Evolutionary conservation across 1,284 basidiomycete genomes (phyloP).

Genomic region (Heterobasidion irregulare): DNA sequence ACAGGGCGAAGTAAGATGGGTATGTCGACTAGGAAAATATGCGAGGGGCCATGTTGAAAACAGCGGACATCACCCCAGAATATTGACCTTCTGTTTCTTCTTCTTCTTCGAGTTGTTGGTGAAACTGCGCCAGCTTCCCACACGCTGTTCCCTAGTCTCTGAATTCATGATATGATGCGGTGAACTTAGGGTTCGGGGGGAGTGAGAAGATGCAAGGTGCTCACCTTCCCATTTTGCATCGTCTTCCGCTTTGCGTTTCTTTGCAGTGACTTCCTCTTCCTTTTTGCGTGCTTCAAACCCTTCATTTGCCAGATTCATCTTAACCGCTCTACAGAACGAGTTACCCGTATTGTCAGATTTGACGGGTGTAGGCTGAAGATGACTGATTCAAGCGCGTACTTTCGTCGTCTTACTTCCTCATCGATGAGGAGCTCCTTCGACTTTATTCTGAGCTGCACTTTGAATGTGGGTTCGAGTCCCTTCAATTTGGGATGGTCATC

Average conservation of each 20-base stretch:
- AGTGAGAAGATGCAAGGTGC: slow-evolving; percentile 9
- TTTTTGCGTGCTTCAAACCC: slow-evolving; percentile 78
- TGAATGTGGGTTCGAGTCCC: slow-evolving; percentile 53
- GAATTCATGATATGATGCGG: slow-evolving; percentile 4
- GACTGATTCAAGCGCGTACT: slow-evolving; percentile 37
- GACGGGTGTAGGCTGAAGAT: neutral
- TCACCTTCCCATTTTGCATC: slow-evolving; percentile 77
- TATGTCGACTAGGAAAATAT: neutral
- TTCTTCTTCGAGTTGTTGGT: slow-evolving; percentile 44
- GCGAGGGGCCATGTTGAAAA: neutral
- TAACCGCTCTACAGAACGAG: slow-evolving; percentile 49
- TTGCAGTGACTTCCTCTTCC: slow-evolving; percentile 66
- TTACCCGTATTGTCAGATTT: neutral
- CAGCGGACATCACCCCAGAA: slow-evolving; percentile 47
- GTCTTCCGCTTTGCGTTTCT: slow-evolving; percentile 76
- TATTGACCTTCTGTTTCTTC: slow-evolving; percentile 66
- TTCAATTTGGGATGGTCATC: slow-evolving; percentile 50
- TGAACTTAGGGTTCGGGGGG: neutral
- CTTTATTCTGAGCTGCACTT: slow-evolving; percentile 51
- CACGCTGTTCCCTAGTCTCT: slow-evolving; percentile 72
- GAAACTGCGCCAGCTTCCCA: slow-evolving; percentile 77
- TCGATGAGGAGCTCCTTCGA: slow-evolving; percentile 77
- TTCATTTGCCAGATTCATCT: slow-evolving; percentile 83
- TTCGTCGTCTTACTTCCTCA: slow-evolving; percentile 71
- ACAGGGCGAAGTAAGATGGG: neutral